phyloP scores from a whole-genome alignment of 257 asterid genomes.

The Capsicum baccatum region DNA sequence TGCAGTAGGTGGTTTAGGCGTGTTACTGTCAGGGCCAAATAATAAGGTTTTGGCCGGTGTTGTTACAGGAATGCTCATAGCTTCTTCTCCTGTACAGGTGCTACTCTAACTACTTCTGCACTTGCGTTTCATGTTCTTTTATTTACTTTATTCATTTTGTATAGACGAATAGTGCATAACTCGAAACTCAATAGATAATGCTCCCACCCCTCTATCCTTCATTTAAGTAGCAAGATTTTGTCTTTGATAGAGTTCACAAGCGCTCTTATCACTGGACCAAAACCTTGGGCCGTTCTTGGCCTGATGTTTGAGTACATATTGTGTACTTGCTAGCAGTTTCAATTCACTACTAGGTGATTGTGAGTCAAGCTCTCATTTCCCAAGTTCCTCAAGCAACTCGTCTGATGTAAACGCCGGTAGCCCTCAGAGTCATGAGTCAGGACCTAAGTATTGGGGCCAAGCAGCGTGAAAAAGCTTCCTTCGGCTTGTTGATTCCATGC shows the following conservation, averaged over 20 bases:
- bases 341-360: slow-evolving; percentile 58
- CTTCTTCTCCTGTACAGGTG: slow-evolving; percentile 79
- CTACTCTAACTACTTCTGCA: neutral
- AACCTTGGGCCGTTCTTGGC: too few relatives aligned
- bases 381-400: slow-evolving; percentile 67
- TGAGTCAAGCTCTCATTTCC: slow-evolving; percentile 65
- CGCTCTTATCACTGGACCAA: too few relatives aligned
- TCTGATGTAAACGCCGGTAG: slow-evolving; percentile 61
- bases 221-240: too few relatives aligned
- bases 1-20: slow-evolving; percentile 59
- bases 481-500: too few relatives aligned
- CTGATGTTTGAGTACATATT: too few relatives aligned
- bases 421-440: slow-evolving; percentile 45
- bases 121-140: neutral
- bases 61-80: slow-evolving; percentile 67
- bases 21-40: slow-evolving; percentile 73
- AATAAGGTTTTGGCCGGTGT: slow-evolving; percentile 84
- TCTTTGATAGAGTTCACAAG: too few relatives aligned
- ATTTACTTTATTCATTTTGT: neutral
- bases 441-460: too few relatives aligned
- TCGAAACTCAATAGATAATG: too few relatives aligned
- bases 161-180: neutral
- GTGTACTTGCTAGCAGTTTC: neutral
- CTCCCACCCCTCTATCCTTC: too few relatives aligned
- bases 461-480: too few relatives aligned